These are phyloP conservation scores for Talaromyces piceae DNA, from an alignment of 2,329 filamentous ascomycete genomes.

Conservation along the genomic window DNA sequence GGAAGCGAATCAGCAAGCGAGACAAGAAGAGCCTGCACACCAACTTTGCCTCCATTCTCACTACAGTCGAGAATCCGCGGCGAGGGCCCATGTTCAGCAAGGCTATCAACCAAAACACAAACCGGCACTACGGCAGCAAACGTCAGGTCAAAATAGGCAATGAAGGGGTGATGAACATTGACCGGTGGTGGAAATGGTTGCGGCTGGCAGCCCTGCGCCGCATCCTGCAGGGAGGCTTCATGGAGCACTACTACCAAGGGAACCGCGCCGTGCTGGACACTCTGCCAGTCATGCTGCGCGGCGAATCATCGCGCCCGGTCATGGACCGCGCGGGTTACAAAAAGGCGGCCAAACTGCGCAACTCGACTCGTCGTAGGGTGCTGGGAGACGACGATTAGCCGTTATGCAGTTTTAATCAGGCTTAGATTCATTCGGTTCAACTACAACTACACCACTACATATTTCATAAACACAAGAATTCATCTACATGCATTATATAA, in stretches of 20 bases:
- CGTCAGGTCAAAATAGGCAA: constrained; percentile 53
- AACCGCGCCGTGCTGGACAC: constrained; percentile 56
- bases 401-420: neutral
- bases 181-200: constrained; percentile 68
- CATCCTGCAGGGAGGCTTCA: constrained; percentile 54
- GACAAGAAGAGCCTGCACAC: constrained; percentile 60
- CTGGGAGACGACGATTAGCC: constrained; percentile 4
- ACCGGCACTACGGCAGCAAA: constrained; percentile 54
- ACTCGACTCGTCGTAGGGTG: constrained; percentile 6
- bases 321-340: constrained; percentile 18
- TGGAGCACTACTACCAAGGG: constrained; percentile 53
- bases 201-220: constrained; percentile 55
- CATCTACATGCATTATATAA: no score
- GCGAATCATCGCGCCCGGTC: constrained; percentile 14
- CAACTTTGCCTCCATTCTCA: constrained; percentile 59
- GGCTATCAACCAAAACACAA: constrained; percentile 54
- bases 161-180: constrained; percentile 55
- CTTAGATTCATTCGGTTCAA: no score
- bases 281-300: constrained; percentile 43
- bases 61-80: constrained; percentile 59
- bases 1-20: constrained; percentile 57
- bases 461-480: no score
- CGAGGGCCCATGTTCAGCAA: constrained; percentile 60
- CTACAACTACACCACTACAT: neutral
- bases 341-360: constrained; percentile 9